Evolutionary conservation across 225 moss, liverwort and hornwort genomes (phyloP), one percentile per base, ranked within the genome.

Genomic region (Pleurozium schreberi): DNA sequence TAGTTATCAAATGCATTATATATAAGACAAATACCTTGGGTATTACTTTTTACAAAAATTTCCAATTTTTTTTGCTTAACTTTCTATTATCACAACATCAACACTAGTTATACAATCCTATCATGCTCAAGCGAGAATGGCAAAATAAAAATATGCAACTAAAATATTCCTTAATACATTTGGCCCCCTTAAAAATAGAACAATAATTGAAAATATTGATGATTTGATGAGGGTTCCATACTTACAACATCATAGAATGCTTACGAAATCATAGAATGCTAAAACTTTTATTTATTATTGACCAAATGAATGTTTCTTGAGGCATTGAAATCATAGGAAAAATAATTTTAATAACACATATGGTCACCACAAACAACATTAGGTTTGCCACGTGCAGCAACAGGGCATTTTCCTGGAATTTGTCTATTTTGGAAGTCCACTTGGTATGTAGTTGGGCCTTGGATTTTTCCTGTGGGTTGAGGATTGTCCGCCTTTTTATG

Each of bases 321-420:
- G 18, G 2, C 11, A 1, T 11, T 17, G 6, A 27, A 79, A 58
- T n/a, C n/a, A n/a, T n/a, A n/a, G 3, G 4, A 58, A 78, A 57
- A 27, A 18, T 4, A 40, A 16, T 14, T 33, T 40, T 83, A 94
- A 17, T 94, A 94, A 50, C 93, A 94, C 92, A 94, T 93, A 42
- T 94, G 93, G 22, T 94, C 93, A 6, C 93, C 93, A 69, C 93
- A 94, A 55, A 92, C 83, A 43, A 93, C 9, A 14, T 83, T 80
- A 38, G 94, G 94, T 63, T 94, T 94, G 14, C 87, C 84, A 0
- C 70, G 62, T 5, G 76, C 57, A 30, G 10, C n/a, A 28, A 90
- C 77, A 0, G 90, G 93, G 15, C 93, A 94, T 23, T 91, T 87
- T 0, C 58, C 75, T 0, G 90, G 88, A n/a, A 92, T 89, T 45